Base-by-base conservation (phyloP, 2,329 filamentous ascomycete species). In the Paraphaeosphaeria minitans region DNA sequence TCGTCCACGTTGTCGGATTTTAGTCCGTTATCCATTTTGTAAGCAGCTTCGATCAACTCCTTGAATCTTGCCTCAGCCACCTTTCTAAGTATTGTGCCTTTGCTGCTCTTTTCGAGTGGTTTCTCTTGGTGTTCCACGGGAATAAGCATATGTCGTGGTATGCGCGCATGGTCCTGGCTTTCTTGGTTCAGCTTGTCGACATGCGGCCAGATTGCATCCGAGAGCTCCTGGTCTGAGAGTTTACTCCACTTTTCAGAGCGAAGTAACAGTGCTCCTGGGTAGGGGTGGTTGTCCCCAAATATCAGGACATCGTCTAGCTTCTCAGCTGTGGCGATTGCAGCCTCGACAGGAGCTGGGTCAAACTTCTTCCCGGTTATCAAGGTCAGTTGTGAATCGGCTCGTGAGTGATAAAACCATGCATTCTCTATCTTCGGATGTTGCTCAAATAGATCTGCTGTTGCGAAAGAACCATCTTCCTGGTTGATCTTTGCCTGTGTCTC, bases 361-460 rank as follows among this genome's bases (percentile, higher is more conserved):
- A 90, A 89, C 64, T 90, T 90, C 77, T 89, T 89, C 2, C 88
- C 87, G 7, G 87, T 90, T 10, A 85, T 77, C 4, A 90, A 78
- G 0, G 84, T 85, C 37, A 90, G 80, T 53, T 86, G 86, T 3
- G 84, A 82, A 63, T 90, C 88, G 0, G 82, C 81, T 41, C 88
- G 78, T 1, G 84, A 85, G 54, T 87, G 81, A 65, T 89, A 89
- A 35, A 81, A 80, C 87, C 87, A 90, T 0, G 85, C 84, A 55
- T 83, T 75, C 0, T 73, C 57, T 8, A 85, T 83, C 0, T 62
- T 76, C 0, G 79, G 66, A 66, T 90, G 87, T 1, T 77, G 77
- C 53, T 81, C 80, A 59, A 90, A 89, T 1, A 90, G 70, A 68
- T 90, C 88, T 0, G 83, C 80, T 0, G 87, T 90, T 1, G 84